Conservation (phyloP, 176 grass and related monocot genomes). For the Guadua angustifolia region DNA sequence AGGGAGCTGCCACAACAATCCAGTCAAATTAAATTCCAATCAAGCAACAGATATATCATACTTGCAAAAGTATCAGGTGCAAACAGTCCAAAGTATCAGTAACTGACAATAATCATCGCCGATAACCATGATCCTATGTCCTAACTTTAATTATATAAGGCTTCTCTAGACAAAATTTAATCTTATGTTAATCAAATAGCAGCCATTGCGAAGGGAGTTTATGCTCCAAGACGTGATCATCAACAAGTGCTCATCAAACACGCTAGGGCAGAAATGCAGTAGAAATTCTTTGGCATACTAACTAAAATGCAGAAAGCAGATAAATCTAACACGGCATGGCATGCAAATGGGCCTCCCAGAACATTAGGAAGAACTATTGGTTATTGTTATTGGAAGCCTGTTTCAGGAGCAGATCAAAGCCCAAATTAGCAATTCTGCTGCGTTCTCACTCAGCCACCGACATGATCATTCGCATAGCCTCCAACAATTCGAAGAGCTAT, state of each 20-base stretch:
- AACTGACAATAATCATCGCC: not conserved
- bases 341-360: not conserved
- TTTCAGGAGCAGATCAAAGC: not conserved
- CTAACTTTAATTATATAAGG: not conserved
- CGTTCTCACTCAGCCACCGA: not conserved
- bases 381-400: not conserved
- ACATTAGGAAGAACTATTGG: not conserved
- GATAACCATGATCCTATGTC: not conserved
- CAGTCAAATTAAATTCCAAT: constrained; percentile 43
- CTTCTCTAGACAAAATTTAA: not conserved
- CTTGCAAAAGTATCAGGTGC: constrained; percentile 3
- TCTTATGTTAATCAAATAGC: not conserved
- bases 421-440: not conserved
- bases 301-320: not conserved
- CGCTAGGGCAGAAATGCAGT: not conserved
- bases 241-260: not conserved
- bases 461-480: not conserved
- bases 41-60: constrained; percentile 27
- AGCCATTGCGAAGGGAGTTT: not conserved
- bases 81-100: constrained; percentile 7
- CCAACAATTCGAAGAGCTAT: not conserved
- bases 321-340: not conserved
- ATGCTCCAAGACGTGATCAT: not conserved
- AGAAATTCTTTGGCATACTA: constrained; percentile 5
- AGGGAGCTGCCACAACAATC: constrained; percentile 54